These are phyloP conservation scores for Penicillium glabrum DNA, from an alignment of 2,329 filamentous ascomycete genomes.

Conservation along the genomic window DNA sequence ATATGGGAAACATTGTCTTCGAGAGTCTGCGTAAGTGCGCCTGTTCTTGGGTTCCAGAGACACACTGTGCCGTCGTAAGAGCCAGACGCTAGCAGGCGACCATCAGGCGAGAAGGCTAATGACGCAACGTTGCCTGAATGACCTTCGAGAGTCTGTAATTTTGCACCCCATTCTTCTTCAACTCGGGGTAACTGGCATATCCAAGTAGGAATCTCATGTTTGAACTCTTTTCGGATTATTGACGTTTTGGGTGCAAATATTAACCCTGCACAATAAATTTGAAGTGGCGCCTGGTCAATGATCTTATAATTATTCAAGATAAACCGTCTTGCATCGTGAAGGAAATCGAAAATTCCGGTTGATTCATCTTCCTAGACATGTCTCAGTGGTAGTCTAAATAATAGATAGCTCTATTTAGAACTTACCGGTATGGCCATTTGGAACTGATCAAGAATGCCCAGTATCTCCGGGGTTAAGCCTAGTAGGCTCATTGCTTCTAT, in stretches of 20 bases:
- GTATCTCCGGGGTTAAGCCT: slow-evolving; percentile 14
- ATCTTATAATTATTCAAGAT: background rate
- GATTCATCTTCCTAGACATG: no score
- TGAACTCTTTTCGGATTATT: slow-evolving; percentile 26
- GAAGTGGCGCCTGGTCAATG: slow-evolving; percentile 29
- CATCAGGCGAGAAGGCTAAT: no score
- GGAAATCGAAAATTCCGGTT: no score
- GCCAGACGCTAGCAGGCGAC: no score
- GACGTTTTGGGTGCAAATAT: slow-evolving; percentile 30
- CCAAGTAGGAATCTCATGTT: slow-evolving; percentile 14
- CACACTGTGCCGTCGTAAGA: no score
- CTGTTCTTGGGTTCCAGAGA: no score
- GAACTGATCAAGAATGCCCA: slow-evolving; percentile 17
- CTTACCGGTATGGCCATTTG: slow-evolving; percentile 13
- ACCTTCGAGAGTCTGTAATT: background rate
- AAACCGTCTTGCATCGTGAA: slow-evolving; percentile 3
- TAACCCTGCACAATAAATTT: slow-evolving; percentile 37
- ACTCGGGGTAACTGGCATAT: slow-evolving; percentile 13
- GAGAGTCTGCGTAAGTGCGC: no score
- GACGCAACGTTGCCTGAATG: no score
- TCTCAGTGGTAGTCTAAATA: no score
- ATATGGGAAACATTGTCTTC: no score
- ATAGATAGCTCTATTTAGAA: no score
- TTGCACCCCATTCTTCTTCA: background rate
- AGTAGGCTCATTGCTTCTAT: slow-evolving; percentile 26